Conservation (phyloP, 2,329 filamentous ascomycete genomes). For the Fusarium anthophilum region DNA sequence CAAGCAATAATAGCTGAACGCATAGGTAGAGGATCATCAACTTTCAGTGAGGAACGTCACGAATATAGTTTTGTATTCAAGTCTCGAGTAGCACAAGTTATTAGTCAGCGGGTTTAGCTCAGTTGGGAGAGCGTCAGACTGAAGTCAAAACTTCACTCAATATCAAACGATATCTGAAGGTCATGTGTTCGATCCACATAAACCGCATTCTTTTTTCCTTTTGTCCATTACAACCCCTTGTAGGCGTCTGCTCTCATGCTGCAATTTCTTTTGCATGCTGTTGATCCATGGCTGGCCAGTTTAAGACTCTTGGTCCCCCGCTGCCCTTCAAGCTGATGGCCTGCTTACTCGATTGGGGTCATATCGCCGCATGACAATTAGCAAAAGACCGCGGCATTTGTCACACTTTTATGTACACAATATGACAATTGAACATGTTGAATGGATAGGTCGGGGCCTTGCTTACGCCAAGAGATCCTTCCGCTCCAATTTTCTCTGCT, state of each 20-base stretch:
- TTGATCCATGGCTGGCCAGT: neutral
- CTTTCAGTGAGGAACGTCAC: rapidly evolving
- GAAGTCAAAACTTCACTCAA: constrained; percentile 22
- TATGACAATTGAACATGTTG: neutral
- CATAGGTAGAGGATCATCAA: neutral
- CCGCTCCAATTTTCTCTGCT: neutral
- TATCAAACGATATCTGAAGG: constrained; percentile 24
- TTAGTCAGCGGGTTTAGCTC: constrained; percentile 33
- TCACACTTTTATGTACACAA: neutral
- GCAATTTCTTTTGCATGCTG: too few species aligned
- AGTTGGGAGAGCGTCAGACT: constrained; percentile 34
- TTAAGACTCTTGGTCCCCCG: neutral
- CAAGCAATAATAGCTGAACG: neutral
- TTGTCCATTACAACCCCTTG: rapidly evolving
- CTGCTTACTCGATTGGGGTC: neutral
- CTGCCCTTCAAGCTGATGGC: neutral
- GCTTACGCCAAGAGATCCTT: neutral
- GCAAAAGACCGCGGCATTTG: neutral
- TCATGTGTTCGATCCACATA: constrained; percentile 32
- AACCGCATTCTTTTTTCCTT: neutral
- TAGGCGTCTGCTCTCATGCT: neutral
- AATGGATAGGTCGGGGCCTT: neutral
- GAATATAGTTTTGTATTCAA: rapidly evolving
- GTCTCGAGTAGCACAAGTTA: rapidly evolving
- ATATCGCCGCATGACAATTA: neutral